A percentile compares a stretch with the other conserved stretches of the same genome.
These are phyloP conservation scores for Miamiensis avidus DNA, from an alignment of 169 alveolate genomes.

Conservation along the genomic window DNA sequence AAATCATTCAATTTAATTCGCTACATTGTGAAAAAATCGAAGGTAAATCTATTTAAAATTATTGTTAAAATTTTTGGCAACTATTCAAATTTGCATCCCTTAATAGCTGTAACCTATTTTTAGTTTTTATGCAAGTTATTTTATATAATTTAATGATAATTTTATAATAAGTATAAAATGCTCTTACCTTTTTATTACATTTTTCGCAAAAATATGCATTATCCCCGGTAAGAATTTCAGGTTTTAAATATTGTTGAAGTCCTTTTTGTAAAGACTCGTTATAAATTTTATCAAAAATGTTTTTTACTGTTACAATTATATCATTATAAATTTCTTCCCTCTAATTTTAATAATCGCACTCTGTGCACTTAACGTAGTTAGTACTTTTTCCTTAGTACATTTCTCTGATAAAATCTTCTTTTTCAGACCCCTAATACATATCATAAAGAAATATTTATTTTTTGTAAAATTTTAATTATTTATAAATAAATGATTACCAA, in stretches of 20 bases:
- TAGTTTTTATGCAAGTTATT: too few relatives aligned
- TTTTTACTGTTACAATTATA: conserved; percentile 76
- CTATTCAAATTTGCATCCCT: conserved; percentile 74
- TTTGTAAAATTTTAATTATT: too few relatives aligned
- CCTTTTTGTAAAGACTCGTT: conserved; percentile 73
- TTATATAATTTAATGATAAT: too few relatives aligned
- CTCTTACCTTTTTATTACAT: conserved; percentile 67
- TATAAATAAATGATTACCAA: too few relatives aligned
- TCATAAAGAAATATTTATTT: too few relatives aligned
- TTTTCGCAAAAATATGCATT: conserved; percentile 78
- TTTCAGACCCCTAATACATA: conserved; percentile 46
- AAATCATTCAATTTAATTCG: conserved; percentile 79
- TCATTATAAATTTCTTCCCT: conserved; percentile 77
- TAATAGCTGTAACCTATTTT: conserved; percentile 64
- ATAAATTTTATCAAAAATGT: conserved; percentile 67
- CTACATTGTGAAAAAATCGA: conserved; percentile 72
- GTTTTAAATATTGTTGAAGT: conserved; percentile 74
- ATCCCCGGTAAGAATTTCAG: conserved; percentile 76
- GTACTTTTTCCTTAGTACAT: conserved; percentile 77
- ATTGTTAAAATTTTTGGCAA: conserved; percentile 68
- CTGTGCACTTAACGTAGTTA: conserved; percentile 76
- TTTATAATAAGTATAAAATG: too few relatives aligned
- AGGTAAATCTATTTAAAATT: conserved; percentile 81
- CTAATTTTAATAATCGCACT: conserved; percentile 74
- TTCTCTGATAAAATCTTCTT: conserved; percentile 60